These are phyloP conservation scores for Discostella pseudostelligera DNA, from an alignment of 108 stramenopile genomes.

Conservation along the genomic window DNA sequence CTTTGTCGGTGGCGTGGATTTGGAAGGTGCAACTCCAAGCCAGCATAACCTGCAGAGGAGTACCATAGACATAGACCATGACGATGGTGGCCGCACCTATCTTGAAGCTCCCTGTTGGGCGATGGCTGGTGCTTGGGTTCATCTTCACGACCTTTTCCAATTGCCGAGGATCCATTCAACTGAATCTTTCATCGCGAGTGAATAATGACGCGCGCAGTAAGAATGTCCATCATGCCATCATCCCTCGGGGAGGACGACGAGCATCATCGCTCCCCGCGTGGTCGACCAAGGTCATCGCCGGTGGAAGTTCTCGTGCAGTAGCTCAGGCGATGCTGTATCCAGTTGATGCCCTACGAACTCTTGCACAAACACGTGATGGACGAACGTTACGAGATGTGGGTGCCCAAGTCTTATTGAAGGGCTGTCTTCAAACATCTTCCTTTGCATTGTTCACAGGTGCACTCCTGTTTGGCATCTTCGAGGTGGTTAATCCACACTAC, in stretches of 20 bases:
- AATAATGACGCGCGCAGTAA: too few species aligned
- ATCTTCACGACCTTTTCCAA: too few species aligned
- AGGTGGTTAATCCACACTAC: slow-evolving; percentile 16
- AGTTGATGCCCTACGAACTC: slow-evolving; percentile 67
- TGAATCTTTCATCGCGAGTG: too few species aligned
- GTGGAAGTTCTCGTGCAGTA: slow-evolving; percentile 51
- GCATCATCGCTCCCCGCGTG: not conserved
- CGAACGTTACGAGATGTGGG: slow-evolving; percentile 61
- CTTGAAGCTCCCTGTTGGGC: too few species aligned
- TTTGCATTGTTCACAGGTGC: slow-evolving; percentile 69
- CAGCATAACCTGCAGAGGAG: too few species aligned
- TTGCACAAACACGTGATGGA: slow-evolving; percentile 66
- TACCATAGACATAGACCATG: too few species aligned
- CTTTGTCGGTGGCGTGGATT: too few species aligned
- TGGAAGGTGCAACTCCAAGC: too few species aligned
- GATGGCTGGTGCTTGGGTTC: too few species aligned
- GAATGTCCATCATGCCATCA: not conserved
- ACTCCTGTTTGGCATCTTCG: slow-evolving; percentile 63
- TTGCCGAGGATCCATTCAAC: too few species aligned
- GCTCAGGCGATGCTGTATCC: slow-evolving; percentile 67
- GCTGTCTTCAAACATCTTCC: slow-evolving; percentile 55
- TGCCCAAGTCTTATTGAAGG: slow-evolving; percentile 37
- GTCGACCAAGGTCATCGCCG: slow-evolving; percentile 45
- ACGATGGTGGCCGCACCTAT: too few species aligned
- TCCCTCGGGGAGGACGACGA: not conserved